These are phyloP conservation scores for Rhodosporidiobolus odoratus DNA, from an alignment of 768 basidiomycete genomes.

Conservation along the genomic window DNA sequence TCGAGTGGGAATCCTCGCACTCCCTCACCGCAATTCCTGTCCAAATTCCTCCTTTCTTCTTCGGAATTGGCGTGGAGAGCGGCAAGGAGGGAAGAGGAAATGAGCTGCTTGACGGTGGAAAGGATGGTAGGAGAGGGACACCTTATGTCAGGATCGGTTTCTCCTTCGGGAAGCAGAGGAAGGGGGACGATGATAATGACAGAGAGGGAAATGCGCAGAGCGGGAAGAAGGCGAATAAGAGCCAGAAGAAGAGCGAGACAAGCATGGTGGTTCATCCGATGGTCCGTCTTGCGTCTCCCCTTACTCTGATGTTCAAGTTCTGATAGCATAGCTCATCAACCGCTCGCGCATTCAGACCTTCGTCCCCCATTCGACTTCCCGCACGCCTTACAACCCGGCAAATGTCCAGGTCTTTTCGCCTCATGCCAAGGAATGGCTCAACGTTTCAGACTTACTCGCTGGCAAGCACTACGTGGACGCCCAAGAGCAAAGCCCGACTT, in stretches of 20 bases:
- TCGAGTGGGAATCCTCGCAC: background rate
- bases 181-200: background rate
- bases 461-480: background rate
- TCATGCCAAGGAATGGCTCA: background rate
- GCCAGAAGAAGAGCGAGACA: background rate
- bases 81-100: background rate
- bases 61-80: slow-evolving; percentile 4
- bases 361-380: background rate
- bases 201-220: background rate
- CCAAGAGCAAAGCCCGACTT: background rate
- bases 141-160: slow-evolving; percentile 13
- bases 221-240: background rate
- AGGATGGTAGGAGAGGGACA: background rate
- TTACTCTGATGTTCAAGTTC: background rate
- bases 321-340: background rate
- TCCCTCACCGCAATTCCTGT: background rate
- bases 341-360: too few species aligned
- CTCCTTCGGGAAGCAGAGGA: background rate
- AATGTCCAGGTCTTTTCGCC: slow-evolving; percentile 12
- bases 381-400: slow-evolving; percentile 7
- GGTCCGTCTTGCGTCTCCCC: background rate
- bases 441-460: slow-evolving; percentile 1
- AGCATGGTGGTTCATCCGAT: slow-evolving; percentile 1
- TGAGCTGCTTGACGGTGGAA: background rate
- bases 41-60: background rate